phyloP scores from a whole-genome alignment of 1,284 basidiomycete species.

The Wallemia mellicola region DNA sequence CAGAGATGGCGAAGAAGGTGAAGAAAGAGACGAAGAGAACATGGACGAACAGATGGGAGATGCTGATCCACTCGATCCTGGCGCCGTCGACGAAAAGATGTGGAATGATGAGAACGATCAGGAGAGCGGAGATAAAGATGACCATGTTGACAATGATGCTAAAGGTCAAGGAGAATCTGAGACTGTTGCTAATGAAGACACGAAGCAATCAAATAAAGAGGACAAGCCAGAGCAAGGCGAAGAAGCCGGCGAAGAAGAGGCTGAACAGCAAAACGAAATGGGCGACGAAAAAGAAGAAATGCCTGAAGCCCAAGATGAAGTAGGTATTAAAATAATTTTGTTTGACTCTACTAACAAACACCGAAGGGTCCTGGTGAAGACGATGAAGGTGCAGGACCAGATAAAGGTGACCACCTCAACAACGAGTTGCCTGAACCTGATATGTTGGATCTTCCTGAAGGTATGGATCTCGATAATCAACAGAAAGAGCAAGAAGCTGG shows the following conservation, averaged over 20 bases:
- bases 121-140: constrained; percentile 21
- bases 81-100: constrained; percentile 77
- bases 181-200: constrained; percentile 37
- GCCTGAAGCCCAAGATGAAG: constrained; percentile 12
- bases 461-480: constrained; percentile 29
- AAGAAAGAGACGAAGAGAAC: constrained; percentile 26
- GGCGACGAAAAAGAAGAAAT: constrained; percentile 13
- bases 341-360: constrained; percentile 10
- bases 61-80: constrained; percentile 58
- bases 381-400: constrained; percentile 20
- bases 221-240: constrained; percentile 16
- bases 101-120: constrained; percentile 56
- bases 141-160: constrained; percentile 22
- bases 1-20: constrained; percentile 26
- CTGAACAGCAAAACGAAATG: constrained; percentile 12
- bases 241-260: constrained; percentile 16
- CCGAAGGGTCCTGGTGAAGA: constrained; percentile 16
- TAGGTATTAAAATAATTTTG: constrained; percentile 8
- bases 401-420: constrained; percentile 32
- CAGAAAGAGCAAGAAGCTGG: constrained; percentile 7
- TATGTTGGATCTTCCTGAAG: constrained; percentile 53
- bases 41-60: constrained; percentile 60
- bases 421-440: constrained; percentile 41
- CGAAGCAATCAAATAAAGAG: constrained; percentile 9
- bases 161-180: constrained; percentile 31